These are phyloP conservation scores for Coemansia sp. DNA, from an alignment of 192 early-diverging fungal genomes.

Conservation along the genomic window DNA sequence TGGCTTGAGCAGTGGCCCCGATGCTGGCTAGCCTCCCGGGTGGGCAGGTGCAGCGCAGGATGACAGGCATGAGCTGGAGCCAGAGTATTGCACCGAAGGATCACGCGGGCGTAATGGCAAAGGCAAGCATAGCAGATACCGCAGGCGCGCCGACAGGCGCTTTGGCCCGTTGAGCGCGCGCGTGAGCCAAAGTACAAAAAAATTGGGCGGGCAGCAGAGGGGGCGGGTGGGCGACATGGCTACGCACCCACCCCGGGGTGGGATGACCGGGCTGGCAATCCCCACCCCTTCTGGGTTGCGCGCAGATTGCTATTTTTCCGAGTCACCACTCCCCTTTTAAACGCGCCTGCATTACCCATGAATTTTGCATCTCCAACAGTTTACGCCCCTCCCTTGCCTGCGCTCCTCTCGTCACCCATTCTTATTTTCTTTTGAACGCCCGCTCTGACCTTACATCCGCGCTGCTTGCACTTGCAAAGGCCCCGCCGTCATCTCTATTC, in stretches of 20 bases:
- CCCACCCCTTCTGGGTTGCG: slow-evolving; percentile 10
- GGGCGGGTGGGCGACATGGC: neutral
- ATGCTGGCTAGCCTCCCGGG: neutral
- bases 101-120: neutral
- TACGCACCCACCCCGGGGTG: neutral
- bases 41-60: neutral
- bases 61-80: neutral
- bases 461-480: neutral
- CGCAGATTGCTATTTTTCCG: slow-evolving; percentile 39
- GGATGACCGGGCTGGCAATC: neutral
- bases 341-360: slow-evolving; percentile 56
- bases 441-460: neutral
- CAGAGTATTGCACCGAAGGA: neutral
- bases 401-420: neutral
- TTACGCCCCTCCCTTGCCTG: slow-evolving; percentile 1
- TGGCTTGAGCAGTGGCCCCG: neutral
- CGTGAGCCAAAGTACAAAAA: neutral
- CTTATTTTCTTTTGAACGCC: slow-evolving; percentile 6
- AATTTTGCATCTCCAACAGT: slow-evolving; percentile 48
- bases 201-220: neutral
- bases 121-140: neutral
- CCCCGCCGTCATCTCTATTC: no score
- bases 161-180: neutral
- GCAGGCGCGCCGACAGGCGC: neutral
- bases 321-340: slow-evolving; percentile 52